phyloP scores from a whole-genome alignment of 2,329 filamentous ascomycete species.

The Spiromastix sp. region DNA sequence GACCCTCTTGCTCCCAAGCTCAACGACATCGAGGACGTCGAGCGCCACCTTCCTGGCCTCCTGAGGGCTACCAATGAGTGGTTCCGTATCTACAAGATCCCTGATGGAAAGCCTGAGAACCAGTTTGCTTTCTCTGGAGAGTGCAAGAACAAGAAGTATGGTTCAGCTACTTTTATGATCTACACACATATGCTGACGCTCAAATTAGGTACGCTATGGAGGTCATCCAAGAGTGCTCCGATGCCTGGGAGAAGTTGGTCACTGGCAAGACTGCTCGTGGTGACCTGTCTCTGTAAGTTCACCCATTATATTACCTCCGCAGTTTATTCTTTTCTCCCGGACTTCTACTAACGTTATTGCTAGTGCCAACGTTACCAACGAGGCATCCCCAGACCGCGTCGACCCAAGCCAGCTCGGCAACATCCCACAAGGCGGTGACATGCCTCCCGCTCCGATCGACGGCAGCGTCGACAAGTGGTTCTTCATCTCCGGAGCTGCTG shows the following conservation, averaged over 20 bases:
- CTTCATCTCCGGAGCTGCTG: constrained; percentile 96
- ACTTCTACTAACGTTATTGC: constrained; percentile 9
- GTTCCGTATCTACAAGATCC: constrained; percentile 99
- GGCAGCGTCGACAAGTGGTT: constrained; percentile 99
- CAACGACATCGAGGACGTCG: constrained; percentile 97
- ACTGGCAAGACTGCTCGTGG: constrained; percentile 75
- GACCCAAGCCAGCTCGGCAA: constrained; percentile 59
- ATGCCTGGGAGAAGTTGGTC: constrained; percentile 95
- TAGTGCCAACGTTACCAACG: constrained; percentile 71
- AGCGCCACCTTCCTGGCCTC: constrained; percentile 93
- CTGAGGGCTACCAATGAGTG: constrained; percentile 98
- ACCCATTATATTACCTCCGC: neutral
- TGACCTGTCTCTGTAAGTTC: constrained; percentile 71
- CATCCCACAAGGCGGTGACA: constrained; percentile 70
- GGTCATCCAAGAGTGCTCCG: constrained; percentile 87
- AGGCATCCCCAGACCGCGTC: constrained; percentile 63
- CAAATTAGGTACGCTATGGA: constrained; percentile 74
- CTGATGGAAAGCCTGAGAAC: constrained; percentile 99
- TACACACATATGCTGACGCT: neutral
- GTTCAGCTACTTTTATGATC: neutral
- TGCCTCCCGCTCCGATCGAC: constrained; percentile 80
- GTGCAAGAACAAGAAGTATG: constrained; percentile 97
- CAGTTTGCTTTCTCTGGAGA: constrained; percentile 99
- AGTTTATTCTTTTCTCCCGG: neutral
- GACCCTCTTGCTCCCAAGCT: constrained; percentile 93